Evolutionary conservation across 139 green algal species (phyloP).

Genomic region (Coelastrella sp.): DNA sequence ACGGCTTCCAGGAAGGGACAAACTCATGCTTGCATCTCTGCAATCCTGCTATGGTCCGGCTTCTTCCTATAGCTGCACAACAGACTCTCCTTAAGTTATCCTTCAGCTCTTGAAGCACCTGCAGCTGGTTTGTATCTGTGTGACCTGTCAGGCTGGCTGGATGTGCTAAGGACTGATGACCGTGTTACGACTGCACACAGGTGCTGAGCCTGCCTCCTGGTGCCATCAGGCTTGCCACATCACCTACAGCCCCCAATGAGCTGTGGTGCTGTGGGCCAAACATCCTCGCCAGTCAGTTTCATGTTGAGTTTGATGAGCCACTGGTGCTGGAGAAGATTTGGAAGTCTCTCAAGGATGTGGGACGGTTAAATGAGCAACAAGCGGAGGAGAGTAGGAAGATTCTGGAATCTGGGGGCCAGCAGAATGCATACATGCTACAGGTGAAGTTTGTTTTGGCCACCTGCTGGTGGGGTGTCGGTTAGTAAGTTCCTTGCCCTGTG

Average conservation of each 20-base stretch:
- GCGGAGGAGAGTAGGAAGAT: slow-evolving; percentile 4
- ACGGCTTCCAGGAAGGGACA: too few relatives aligned
- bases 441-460: not conserved
- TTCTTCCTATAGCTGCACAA: too few relatives aligned
- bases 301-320: slow-evolving; percentile 41
- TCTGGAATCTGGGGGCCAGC: slow-evolving; percentile 38
- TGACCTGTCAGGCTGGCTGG: too few relatives aligned
- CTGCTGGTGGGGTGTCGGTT: too few relatives aligned
- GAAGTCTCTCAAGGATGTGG: slow-evolving; percentile 24
- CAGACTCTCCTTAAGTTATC: too few relatives aligned
- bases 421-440: slow-evolving; percentile 6
- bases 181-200: not conserved
- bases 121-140: too few relatives aligned
- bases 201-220: slow-evolving; percentile 61
- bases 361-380: slow-evolving; percentile 41
- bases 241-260: slow-evolving; percentile 55
- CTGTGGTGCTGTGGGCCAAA: slow-evolving; percentile 51
- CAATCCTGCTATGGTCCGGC: too few relatives aligned
- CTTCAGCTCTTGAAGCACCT: too few relatives aligned
- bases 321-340: slow-evolving; percentile 58
- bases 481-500: too few relatives aligned
- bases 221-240: slow-evolving; percentile 55
- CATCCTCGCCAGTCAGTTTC: slow-evolving; percentile 47
- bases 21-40: too few relatives aligned
- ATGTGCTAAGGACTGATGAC: too few relatives aligned